These are phyloP conservation scores for Trichoderma koningiopsis DNA, from an alignment of 2,329 filamentous ascomycete species.

Conservation along the genomic window DNA sequence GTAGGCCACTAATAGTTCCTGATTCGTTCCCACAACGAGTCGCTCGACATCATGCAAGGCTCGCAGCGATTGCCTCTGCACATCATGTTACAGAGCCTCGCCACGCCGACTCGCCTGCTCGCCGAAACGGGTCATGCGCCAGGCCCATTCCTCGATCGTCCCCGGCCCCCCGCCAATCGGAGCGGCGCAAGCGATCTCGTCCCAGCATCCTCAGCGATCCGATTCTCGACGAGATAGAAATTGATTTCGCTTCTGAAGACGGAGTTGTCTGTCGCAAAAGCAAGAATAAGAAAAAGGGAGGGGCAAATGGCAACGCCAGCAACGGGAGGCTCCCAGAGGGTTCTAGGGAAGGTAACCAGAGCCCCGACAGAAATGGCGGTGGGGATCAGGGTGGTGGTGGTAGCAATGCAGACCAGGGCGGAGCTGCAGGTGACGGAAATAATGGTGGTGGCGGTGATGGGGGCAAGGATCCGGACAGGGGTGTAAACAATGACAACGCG, in stretches of 20 bases:
- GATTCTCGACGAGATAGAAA: slow-evolving; percentile 44
- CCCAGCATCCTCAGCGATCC: slow-evolving; percentile 50
- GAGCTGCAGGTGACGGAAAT: slow-evolving; percentile 27
- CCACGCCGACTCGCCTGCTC: slow-evolving; percentile 37
- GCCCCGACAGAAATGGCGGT: slow-evolving; percentile 26
- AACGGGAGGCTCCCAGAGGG: slow-evolving; percentile 46
- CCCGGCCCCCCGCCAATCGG: slow-evolving; percentile 30
- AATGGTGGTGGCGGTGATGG: slow-evolving; percentile 36
- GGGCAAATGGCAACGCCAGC: slow-evolving; percentile 5
- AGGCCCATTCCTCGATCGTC: slow-evolving; percentile 5
- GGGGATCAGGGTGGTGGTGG: slow-evolving; percentile 27
- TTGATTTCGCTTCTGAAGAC: slow-evolving; percentile 61
- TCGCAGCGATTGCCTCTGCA: slow-evolving; percentile 31
- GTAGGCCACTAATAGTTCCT: slow-evolving; percentile 32
- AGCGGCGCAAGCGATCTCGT: slow-evolving; percentile 20
- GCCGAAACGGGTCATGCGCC: background rate
- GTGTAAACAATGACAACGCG: slow-evolving; percentile 28
- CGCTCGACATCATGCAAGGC: slow-evolving; percentile 33
- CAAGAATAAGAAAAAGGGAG: slow-evolving; percentile 48
- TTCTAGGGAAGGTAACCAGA: slow-evolving; percentile 32
- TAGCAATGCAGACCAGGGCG: slow-evolving; percentile 26
- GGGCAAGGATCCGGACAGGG: slow-evolving; percentile 41
- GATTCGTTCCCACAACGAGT: slow-evolving; percentile 42
- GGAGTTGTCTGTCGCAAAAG: slow-evolving; percentile 57
- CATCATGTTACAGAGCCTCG: slow-evolving; percentile 38